phyloP scores from a whole-genome alignment of 2,329 filamentous ascomycete genomes.

The Pseudogymnoascus sp. region DNA sequence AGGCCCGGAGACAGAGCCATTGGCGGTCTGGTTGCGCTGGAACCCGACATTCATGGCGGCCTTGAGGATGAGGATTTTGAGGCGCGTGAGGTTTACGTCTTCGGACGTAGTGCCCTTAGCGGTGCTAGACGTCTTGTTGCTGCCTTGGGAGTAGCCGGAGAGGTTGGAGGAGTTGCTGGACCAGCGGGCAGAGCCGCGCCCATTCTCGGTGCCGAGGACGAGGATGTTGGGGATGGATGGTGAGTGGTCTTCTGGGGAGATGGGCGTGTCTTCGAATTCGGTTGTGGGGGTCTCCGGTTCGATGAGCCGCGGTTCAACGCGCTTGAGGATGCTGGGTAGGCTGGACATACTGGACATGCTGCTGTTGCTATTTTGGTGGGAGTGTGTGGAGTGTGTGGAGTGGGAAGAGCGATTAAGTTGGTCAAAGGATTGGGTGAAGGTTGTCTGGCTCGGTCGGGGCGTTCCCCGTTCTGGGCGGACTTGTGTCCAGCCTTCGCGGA shows the following conservation, averaged over 20 bases:
- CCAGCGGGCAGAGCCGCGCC: conserved; percentile 62
- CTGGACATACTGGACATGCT: conserved; percentile 36
- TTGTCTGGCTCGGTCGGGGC: conserved; percentile 71
- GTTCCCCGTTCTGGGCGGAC: conserved; percentile 80
- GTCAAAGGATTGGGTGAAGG: conserved; percentile 55
- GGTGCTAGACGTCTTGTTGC: conserved; percentile 59
- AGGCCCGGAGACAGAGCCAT: conserved; percentile 23
- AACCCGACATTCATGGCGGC: conserved; percentile 82
- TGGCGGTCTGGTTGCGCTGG: conserved; percentile 46
- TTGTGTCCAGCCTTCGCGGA: conserved; percentile 86
- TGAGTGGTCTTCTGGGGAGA: conserved; percentile 71
- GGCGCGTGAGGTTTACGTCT: conserved; percentile 67
- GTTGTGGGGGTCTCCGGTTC: conserved; percentile 88
- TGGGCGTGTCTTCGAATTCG: conserved; percentile 85
- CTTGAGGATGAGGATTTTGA: conserved; percentile 75
- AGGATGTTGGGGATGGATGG: conserved; percentile 80
- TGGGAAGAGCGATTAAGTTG: conserved; percentile 38
- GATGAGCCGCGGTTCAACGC: conserved; percentile 33
- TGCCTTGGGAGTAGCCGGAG: conserved; percentile 70
- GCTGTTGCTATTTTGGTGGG: conserved; percentile 15
- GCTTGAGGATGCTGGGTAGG: conserved; percentile 42
- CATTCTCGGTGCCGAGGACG: conserved; percentile 66
- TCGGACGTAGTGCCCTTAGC: conserved; percentile 65
- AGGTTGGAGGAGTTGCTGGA: conserved; percentile 73
- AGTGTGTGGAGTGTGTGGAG: conserved; percentile 44